Base-by-base conservation (phyloP, 129 eudicot genomes). In the Glebionis coronaria region DNA sequence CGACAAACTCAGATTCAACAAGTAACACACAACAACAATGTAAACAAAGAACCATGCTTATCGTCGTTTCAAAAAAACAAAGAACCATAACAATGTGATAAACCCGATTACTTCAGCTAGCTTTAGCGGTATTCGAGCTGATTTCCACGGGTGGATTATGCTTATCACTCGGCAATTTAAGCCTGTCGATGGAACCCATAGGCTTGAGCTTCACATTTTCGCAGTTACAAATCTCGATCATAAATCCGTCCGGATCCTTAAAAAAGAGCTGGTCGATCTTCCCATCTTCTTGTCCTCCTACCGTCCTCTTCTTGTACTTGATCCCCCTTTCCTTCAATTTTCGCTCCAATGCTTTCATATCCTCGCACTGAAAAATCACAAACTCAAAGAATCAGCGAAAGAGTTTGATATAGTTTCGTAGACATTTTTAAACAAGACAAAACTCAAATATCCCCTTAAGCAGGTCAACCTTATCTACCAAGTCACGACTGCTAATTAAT, bases 181-280 rank as follows among this genome's bases (percentile, higher is more conserved):
- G 79, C 16, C 79, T 58, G 3, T 67, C 81, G 0, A 28, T 10
- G 1, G 95, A 80, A 18, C 88, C 79, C 10, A 75, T 70, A 18
- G 92, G 92, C 25, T 84, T 87, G 16, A 90, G 79, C 73, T 82
- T 90, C 18, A 90, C 65, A 35, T 84, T 84, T 87, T 90, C 95
- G 21, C 97, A 90, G 64, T 90, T 90, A 53, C 97, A 90, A 12
- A 90, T 84, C 80, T 90, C 97, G 15, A 90, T 79, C 95, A 90
- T 84, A 54, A 84, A 90, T 1, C 92, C 93, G 63, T 90, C 95
- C 2, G 97, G 97, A 35, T 91, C 97, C 2, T 91, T 82, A 47
- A 91, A 91, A 71, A 90, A 90, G 8, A 90, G 79, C 54, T 90
- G 97, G 53, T 90, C 97, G 10, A 90, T 90, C 5, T 72, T 69